Conservation (phyloP, 805 yeast species). For the Saccharomycopsis fodiens region DNA sequence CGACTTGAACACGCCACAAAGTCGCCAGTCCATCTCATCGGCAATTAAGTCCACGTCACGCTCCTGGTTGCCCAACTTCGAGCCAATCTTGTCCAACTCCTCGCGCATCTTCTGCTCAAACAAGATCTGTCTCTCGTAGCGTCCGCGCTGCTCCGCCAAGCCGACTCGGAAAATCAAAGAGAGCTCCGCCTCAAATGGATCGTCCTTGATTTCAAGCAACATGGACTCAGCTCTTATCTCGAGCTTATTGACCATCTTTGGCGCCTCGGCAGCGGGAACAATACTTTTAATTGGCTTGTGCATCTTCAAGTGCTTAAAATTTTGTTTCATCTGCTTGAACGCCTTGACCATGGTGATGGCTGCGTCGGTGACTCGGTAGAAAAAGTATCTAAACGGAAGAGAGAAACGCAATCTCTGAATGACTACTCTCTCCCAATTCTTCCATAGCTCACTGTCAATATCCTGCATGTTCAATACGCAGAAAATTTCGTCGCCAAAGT, state of each 20-base stretch:
- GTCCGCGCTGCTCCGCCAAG: constrained; percentile 43
- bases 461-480: constrained; percentile 5
- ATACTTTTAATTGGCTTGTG: constrained; percentile 25
- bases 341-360: constrained; percentile 42
- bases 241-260: constrained; percentile 34
- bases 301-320: constrained; percentile 31
- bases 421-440: background rate
- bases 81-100: background rate
- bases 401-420: constrained; percentile 10
- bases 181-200: constrained; percentile 58
- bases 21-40: background rate
- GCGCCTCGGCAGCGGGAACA: constrained; percentile 22
- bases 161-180: constrained; percentile 53
- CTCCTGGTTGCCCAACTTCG: constrained; percentile 12
- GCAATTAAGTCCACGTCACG: constrained; percentile 25
- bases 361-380: constrained; percentile 46
- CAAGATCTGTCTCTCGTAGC: constrained; percentile 34
- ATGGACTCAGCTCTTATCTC: constrained; percentile 35
- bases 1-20: background rate
- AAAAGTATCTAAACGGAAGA: constrained; percentile 18
- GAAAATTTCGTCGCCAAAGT: background rate
- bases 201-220: constrained; percentile 49
- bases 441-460: background rate
- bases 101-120: constrained; percentile 21
- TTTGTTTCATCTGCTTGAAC: constrained; percentile 34